Evolutionary conservation across 345 rosid genomes (phyloP), one percentile per base, ranked within the genome.

Genomic region (Syzygium aromaticum): DNA sequence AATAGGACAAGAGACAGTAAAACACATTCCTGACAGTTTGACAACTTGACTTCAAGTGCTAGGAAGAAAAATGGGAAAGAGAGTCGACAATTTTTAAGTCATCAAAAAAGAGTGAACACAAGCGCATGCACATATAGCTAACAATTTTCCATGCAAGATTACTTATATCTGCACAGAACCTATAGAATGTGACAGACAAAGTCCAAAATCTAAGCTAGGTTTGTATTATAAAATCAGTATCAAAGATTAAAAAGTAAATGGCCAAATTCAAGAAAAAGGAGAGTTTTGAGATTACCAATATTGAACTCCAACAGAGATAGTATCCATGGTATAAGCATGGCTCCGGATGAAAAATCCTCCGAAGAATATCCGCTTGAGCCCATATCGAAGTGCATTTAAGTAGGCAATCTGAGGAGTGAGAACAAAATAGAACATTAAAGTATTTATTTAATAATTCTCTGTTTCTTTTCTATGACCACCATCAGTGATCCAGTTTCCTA

Each of bases 331-430:
- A 88, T 92, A 96, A 52, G 92, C 92, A 7, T 93, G 98, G 57
- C 97, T 94, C 21, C 94, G 92, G 53, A 96, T 95, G 87, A 96
- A 96, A 89, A 95, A 95, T 63, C 98, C 98, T 54, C 95, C 97
- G 84, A 95, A 95, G 90, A 95, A 92, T 27, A 94, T 94, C 90
- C 97, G 91, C 89, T 96, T 94, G 86, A 96, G 97, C 84, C 95
- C 98, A 89, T 94, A 95, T 87, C 94, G 92, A n/a, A 96, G 96
- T 54, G 98, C 96, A 91, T 94, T 96, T 93, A 96, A 89, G 93
- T 95, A 94, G 51, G 98, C 89, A 83, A 95, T 94, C 98, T 96
- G 92, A 77, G 51, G 52, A 40, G 49, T 77, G 56, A 84, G 77
- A 8, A 84, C 8, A 7, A 85, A 28, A 49, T 13, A 11, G 38